Conservation (phyloP, 2,329 filamentous ascomycete species). For the Phialocephala sp. region DNA sequence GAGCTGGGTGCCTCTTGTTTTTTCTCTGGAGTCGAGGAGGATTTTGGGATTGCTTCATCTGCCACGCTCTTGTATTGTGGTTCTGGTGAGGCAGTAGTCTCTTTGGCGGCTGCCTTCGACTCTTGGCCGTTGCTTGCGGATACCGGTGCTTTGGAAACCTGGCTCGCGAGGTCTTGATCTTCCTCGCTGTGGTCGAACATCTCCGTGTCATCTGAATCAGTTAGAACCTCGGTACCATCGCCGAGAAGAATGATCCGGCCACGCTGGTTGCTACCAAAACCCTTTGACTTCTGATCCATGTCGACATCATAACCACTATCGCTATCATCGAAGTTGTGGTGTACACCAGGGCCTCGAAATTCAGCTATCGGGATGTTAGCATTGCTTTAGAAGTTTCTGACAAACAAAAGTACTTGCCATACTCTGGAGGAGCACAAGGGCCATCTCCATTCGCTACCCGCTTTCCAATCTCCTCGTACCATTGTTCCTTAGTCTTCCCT, state of each 20-base stretch:
- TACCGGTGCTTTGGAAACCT: slow-evolving; percentile 69
- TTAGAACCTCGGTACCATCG: slow-evolving; percentile 91
- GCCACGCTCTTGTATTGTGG: slow-evolving; percentile 33
- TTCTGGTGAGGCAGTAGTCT: slow-evolving; percentile 26
- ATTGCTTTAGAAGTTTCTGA: slow-evolving; percentile 24
- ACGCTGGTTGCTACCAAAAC: slow-evolving; percentile 71
- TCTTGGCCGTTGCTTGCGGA: slow-evolving; percentile 36
- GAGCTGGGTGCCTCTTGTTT: slow-evolving; percentile 22
- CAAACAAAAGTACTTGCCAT: slow-evolving; percentile 67
- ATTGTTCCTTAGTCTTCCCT: slow-evolving; percentile 94
- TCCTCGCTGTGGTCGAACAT: slow-evolving; percentile 92
- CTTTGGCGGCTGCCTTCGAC: slow-evolving; percentile 25
- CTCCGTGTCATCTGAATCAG: slow-evolving; percentile 86
- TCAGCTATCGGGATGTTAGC: slow-evolving; percentile 64
- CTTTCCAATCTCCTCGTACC: slow-evolving; percentile 95
- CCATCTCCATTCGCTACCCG: slow-evolving; percentile 96
- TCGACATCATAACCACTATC: slow-evolving; percentile 79
- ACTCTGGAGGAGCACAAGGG: slow-evolving; percentile 98
- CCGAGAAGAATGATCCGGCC: slow-evolving; percentile 94
- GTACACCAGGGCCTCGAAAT: slow-evolving; percentile 82
- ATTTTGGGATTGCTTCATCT: slow-evolving; percentile 27
- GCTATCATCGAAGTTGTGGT: slow-evolving; percentile 83
- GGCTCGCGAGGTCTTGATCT: slow-evolving; percentile 83
- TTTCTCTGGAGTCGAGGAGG: slow-evolving; percentile 25
- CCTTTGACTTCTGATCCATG: slow-evolving; percentile 66